Base-by-base conservation (phyloP, 2,329 filamentous ascomycete genomes). In the Pseudogymnoascus sp. region DNA sequence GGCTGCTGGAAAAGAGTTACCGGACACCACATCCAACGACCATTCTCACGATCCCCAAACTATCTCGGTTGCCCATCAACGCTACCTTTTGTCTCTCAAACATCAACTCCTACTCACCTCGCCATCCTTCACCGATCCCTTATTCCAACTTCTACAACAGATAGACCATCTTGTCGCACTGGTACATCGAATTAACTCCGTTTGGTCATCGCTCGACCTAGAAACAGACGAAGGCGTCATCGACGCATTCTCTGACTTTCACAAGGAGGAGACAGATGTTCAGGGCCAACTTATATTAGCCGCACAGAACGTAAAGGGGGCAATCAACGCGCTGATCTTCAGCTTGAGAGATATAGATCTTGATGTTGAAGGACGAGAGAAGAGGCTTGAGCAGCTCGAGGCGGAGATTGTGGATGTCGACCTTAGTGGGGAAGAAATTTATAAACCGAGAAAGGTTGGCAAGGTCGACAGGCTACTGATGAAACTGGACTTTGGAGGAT, bases 391-490 rank as follows among this genome's bases (percentile, higher is more conserved):
- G 6, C 21, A 38, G 7, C 38, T 60, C 11, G 69, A 69, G 33
- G 68, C 68, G 63, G 69, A 71, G 63, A 70, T 70, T 17, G 71
- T 71, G 68, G 67, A 71, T 63, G 65, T 75, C 72, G 35, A 69
- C 61, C 71, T 73, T 2, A 69, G 70, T 11, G 79, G 82, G 33
- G 77, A 78, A 40, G 80, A 78, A 0, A 75, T 75, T 66, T 96
- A 90, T 73, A 80, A 87, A 31, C 88, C 91, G 0, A 82, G 85
- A 66, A 86, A 88, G 65, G 84, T 91, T 3, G 90, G 90, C 0
- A 90, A 91, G 0, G 85, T 97, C 53, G 91, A 96, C 77, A 81
- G 90, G 64, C 76, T 97, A 72, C 75, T 97, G 72, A 96, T 96
- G 91, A 96, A 96, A 78, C 78, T 97, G 69, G 92, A 96, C 68